Conservation (phyloP, 768 basidiomycete species). For the Chalciporus piperatus region DNA sequence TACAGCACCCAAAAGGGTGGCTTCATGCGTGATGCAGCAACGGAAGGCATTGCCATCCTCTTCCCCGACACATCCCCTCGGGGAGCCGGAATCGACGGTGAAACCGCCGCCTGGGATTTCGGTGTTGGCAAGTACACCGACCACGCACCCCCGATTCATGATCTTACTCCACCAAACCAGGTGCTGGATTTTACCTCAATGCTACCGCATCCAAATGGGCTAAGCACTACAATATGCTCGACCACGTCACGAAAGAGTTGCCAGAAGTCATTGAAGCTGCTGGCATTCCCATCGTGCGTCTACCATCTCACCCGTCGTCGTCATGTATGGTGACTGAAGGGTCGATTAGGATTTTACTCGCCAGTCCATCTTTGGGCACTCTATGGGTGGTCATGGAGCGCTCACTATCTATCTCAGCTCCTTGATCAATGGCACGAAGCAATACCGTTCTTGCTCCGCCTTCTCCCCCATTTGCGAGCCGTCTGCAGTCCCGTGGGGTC, state of each 20-base stretch:
- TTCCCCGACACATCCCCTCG: constrained; percentile 95
- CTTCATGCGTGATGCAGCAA: constrained; percentile 82
- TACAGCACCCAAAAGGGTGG: constrained; percentile 87
- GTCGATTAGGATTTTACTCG: constrained; percentile 69
- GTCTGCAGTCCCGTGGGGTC: constrained; percentile 83
- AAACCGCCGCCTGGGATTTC: constrained; percentile 85
- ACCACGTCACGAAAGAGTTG: constrained; percentile 79
- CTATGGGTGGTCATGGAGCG: constrained; percentile 97
- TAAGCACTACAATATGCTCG: constrained; percentile 86
- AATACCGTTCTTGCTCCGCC: constrained; percentile 84
- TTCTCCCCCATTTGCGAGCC: constrained; percentile 89
- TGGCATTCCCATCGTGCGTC: constrained; percentile 72
- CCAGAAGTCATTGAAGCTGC: constrained; percentile 74
- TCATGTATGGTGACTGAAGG: neutral
- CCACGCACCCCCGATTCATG: neutral
- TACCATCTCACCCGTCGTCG: neutral
- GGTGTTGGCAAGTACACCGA: constrained; percentile 59
- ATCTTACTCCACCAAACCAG: constrained; percentile 26
- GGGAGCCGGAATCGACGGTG: constrained; percentile 82
- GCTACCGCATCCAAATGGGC: constrained; percentile 76
- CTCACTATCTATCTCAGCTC: constrained; percentile 86
- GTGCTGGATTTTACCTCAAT: constrained; percentile 94
- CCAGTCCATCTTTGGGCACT: constrained; percentile 92
- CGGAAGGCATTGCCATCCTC: constrained; percentile 84
- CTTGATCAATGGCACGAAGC: constrained; percentile 45